A percentile compares a stretch with the other conserved stretches of the same genome.
These are phyloP conservation scores for Myrica gale DNA, from an alignment of 306 rosid genomes.

Conservation along the genomic window DNA sequence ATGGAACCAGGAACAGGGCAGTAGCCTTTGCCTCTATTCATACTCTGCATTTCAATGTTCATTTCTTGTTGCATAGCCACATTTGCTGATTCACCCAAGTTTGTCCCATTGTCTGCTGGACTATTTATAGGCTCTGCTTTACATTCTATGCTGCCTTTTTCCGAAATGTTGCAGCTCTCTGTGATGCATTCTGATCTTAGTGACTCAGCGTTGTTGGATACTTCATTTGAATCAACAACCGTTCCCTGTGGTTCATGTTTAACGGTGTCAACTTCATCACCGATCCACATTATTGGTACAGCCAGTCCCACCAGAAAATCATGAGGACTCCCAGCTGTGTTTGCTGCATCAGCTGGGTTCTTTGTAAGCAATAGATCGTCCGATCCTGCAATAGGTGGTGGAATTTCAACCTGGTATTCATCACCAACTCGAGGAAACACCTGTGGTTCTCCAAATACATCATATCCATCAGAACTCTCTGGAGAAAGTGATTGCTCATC, in stretches of 20 bases:
- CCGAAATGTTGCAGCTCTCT: slow-evolving; percentile 26
- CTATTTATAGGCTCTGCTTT: slow-evolving; percentile 33
- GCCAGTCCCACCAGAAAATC: slow-evolving; percentile 57
- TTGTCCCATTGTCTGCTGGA: slow-evolving; percentile 21
- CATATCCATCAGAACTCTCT: slow-evolving; percentile 45
- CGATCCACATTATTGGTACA: slow-evolving; percentile 56
- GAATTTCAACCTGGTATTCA: slow-evolving; percentile 67
- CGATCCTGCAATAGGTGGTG: slow-evolving; percentile 41
- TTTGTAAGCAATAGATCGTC: slow-evolving; percentile 37
- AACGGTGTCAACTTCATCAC: slow-evolving; percentile 30
- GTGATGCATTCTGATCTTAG: slow-evolving; percentile 23
- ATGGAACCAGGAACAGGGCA: slow-evolving; percentile 61
- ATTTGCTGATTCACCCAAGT: slow-evolving; percentile 31
- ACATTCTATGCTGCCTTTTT: slow-evolving; percentile 25
- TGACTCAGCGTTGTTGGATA: slow-evolving; percentile 32
- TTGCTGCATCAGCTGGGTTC: slow-evolving; percentile 32
- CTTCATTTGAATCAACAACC: slow-evolving; percentile 30
- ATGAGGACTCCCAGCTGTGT: slow-evolving; percentile 20
- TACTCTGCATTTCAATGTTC: slow-evolving; percentile 28
- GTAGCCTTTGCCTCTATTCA: slow-evolving; percentile 33
- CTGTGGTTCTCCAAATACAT: slow-evolving; percentile 59
- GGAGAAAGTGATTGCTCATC: slow-evolving; percentile 47
- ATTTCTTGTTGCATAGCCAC: slow-evolving; percentile 35
- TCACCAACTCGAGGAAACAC: slow-evolving; percentile 71
- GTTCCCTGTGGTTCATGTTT: slow-evolving; percentile 26